Evolutionary conservation across 805 yeast species (phyloP).

Genomic region (Starmerella scarabaei): DNA sequence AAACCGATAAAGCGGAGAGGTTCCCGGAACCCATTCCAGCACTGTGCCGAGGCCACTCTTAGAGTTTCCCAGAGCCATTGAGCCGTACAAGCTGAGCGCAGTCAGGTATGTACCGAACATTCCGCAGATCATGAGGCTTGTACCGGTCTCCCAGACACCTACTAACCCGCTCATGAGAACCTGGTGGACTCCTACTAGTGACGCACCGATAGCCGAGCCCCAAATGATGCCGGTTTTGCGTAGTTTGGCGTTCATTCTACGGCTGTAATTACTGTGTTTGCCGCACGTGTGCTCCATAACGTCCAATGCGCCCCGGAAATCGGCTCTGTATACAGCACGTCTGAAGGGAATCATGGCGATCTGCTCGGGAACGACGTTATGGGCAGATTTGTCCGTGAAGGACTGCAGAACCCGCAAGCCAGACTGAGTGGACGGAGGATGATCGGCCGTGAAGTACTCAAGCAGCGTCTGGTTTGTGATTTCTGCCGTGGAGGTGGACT

Average conservation of each 20-base stretch:
- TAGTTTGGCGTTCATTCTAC: slow-evolving; percentile 27
- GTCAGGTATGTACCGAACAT: slow-evolving; percentile 39
- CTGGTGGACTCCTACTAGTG: slow-evolving; percentile 36
- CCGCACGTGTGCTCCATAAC: slow-evolving; percentile 52
- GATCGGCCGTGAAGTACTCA: slow-evolving; percentile 17
- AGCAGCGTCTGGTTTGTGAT: slow-evolving; percentile 18
- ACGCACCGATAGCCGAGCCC: slow-evolving; percentile 27
- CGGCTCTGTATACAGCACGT: slow-evolving; percentile 43
- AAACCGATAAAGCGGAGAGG: slow-evolving; percentile 51
- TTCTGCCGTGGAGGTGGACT: neutral
- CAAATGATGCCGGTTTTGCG: slow-evolving; percentile 28
- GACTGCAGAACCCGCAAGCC: slow-evolving; percentile 17
- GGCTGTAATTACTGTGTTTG: slow-evolving; percentile 36
- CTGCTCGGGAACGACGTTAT: slow-evolving; percentile 11
- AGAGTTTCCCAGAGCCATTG: slow-evolving; percentile 38
- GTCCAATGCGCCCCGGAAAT: slow-evolving; percentile 42
- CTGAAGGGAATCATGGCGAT: slow-evolving; percentile 52
- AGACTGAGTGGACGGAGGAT: slow-evolving; percentile 20
- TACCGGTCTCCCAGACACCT: slow-evolving; percentile 29
- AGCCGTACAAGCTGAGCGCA: slow-evolving; percentile 37
- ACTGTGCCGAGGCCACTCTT: slow-evolving; percentile 42
- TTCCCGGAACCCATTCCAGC: slow-evolving; percentile 52
- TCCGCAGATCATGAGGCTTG: slow-evolving; percentile 30
- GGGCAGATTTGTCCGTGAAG: slow-evolving; percentile 13
- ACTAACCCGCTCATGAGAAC: slow-evolving; percentile 32